phyloP scores from a whole-genome alignment of 139 green algal genomes.

The Trebouxia sp. region DNA sequence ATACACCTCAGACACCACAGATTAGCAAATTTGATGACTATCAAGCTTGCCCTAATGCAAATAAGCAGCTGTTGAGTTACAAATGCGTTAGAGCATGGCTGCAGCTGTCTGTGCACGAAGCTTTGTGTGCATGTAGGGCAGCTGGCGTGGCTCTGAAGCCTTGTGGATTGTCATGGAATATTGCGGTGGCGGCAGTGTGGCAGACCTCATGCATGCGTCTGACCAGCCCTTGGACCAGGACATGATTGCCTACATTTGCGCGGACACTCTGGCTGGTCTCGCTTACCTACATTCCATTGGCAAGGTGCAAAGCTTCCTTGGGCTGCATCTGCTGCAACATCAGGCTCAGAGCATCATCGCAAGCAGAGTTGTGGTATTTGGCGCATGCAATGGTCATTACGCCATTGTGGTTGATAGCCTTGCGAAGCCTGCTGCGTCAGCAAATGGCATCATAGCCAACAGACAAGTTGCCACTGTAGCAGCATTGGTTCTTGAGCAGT shows the following conservation, averaged over 20 bases:
- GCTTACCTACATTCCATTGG: slow-evolving; percentile 83
- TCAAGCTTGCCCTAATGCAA: too few species aligned
- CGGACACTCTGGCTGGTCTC: slow-evolving; percentile 85
- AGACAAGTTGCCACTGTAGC: too few species aligned
- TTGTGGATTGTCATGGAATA: slow-evolving; percentile 99
- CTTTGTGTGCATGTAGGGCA: slow-evolving; percentile 56
- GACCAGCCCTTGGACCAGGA: slow-evolving; percentile 66
- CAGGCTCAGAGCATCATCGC: background rate
- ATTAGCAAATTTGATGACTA: too few species aligned
- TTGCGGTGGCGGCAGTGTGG: slow-evolving; percentile 90
- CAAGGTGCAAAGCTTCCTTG: slow-evolving; percentile 50
- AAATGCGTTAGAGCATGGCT: too few species aligned
- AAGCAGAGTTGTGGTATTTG: too few species aligned
- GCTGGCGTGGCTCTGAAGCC: slow-evolving; percentile 56
- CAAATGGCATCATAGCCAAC: too few species aligned
- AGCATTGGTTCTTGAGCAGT: too few species aligned
- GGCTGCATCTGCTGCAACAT: background rate
- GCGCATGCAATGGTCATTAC: too few species aligned
- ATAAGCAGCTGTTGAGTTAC: background rate
- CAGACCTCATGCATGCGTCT: slow-evolving; percentile 78
- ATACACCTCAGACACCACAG: too few species aligned
- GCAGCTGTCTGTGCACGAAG: slow-evolving; percentile 33
- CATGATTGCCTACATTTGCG: slow-evolving; percentile 85
- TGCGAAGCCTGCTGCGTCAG: too few species aligned
- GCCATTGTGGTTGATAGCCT: too few species aligned